Conservation (phyloP, 2,329 filamentous ascomycete species). For the Fusarium circinatum region DNA sequence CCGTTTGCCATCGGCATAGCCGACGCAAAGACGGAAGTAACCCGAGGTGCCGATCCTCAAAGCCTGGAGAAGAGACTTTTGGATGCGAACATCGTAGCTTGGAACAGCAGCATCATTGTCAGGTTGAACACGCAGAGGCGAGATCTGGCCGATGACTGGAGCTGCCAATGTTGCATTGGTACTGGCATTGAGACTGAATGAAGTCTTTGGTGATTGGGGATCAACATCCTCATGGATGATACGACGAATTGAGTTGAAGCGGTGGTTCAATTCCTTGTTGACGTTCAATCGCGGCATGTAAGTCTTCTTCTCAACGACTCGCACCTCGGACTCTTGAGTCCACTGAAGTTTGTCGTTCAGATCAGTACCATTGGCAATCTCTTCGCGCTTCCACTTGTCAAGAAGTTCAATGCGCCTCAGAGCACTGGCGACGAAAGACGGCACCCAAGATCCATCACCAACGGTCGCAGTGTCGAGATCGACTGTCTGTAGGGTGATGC, state of each 20-base stretch:
- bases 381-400: constrained; percentile 3
- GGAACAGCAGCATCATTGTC: background rate
- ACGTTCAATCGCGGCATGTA: constrained; percentile 2
- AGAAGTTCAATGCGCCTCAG: background rate
- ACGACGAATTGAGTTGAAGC: background rate
- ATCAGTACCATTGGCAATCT: background rate
- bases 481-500: background rate
- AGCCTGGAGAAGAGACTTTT: background rate
- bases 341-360: background rate
- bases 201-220: background rate
- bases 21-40: constrained; percentile 1
- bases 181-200: background rate
- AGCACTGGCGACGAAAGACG: background rate
- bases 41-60: background rate
- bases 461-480: background rate
- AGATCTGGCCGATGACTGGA: background rate
- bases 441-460: background rate
- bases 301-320: background rate
- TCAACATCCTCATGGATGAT: background rate
- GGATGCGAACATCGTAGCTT: background rate
- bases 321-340: constrained; percentile 2
- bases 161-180: background rate
- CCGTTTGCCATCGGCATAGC: background rate
- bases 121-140: background rate
- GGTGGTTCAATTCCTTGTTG: background rate